phyloP scores from a whole-genome alignment of 306 rosid species.

The Vigna trinervia region DNA sequence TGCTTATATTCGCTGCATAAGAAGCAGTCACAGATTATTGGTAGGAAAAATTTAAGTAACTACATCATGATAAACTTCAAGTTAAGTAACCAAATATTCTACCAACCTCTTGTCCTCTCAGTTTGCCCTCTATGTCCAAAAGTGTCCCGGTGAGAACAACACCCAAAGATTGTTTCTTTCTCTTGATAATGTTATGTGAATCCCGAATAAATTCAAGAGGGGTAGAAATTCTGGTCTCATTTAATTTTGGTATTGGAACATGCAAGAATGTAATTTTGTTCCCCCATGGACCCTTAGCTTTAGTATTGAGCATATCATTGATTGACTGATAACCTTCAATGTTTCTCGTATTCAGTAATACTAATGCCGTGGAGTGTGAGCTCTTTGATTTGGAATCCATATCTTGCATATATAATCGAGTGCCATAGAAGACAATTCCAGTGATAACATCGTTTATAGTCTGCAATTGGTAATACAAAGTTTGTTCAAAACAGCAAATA shows the following conservation, averaged over 20 bases:
- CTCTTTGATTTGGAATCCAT: constrained; percentile 47
- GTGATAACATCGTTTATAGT: constrained; percentile 61
- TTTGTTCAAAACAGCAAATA: not conserved
- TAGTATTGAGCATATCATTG: constrained; percentile 56
- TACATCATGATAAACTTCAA: not conserved
- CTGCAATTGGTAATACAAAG: constrained; percentile 37
- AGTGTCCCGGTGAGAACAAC: constrained; percentile 49
- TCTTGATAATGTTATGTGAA: constrained; percentile 52
- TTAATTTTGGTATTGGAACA: constrained; percentile 57
- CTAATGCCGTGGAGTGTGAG: constrained; percentile 58
- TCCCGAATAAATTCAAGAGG: constrained; percentile 60
- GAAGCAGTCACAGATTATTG: not conserved
- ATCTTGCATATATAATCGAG: constrained; percentile 62
- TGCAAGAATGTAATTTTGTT: constrained; percentile 58
- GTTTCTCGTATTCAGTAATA: constrained; percentile 64
- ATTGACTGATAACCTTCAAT: constrained; percentile 56
- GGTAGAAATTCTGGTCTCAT: constrained; percentile 30
- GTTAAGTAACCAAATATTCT: not conserved
- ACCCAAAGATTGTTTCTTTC: constrained; percentile 57
- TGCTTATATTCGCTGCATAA: not conserved
- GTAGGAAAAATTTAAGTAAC: not conserved
- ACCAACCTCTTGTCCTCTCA: constrained; percentile 62
- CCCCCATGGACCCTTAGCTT: constrained; percentile 62
- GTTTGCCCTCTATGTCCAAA: constrained; percentile 52
- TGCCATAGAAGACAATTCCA: constrained; percentile 58